A percentile compares a stretch with the other conserved stretches of the same genome.
Evolutionary conservation across 257 asterid genomes (phyloP).

Genomic region (Knoxia roxburghii): DNA sequence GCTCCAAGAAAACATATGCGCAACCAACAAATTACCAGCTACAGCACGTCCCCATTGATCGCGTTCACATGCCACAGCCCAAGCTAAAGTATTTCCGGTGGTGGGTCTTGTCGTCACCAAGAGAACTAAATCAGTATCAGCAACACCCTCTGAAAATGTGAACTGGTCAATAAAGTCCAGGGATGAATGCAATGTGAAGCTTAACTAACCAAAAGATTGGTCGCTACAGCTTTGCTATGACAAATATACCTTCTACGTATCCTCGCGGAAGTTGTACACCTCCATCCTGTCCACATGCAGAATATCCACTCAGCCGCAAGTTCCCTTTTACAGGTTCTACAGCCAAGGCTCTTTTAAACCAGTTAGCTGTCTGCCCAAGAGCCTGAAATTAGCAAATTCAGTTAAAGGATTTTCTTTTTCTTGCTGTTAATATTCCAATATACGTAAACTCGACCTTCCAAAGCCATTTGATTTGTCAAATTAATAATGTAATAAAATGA

Average conservation of each 20-base stretch:
- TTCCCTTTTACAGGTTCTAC: constrained; percentile 96
- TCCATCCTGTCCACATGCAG: constrained; percentile 99
- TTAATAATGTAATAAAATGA: not conserved
- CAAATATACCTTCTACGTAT: constrained; percentile 77
- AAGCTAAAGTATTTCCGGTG: constrained; percentile 89
- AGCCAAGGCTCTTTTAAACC: constrained; percentile 89
- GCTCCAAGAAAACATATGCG: constrained; percentile 7
- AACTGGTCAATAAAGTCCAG: not conserved
- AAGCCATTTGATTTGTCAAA: not conserved
- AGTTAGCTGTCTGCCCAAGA: constrained; percentile 88
- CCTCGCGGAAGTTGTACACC: constrained; percentile 98
- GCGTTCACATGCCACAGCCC: constrained; percentile 99
- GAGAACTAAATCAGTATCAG: constrained; percentile 88
- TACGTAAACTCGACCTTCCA: not conserved
- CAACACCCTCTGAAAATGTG: constrained; percentile 69
- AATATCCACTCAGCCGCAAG: constrained; percentile 95
- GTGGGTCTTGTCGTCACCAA: constrained; percentile 95
- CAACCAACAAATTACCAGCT: constrained; percentile 56
- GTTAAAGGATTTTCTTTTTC: not conserved
- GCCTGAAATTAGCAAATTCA: constrained; percentile 49
- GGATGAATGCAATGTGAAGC: not conserved
- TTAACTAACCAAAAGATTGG: not conserved
- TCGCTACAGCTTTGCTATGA: not conserved
- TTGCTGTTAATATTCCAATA: not conserved
- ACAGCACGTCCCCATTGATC: constrained; percentile 99